These are phyloP conservation scores for Gymnopilus dilepis DNA, from an alignment of 768 basidiomycete genomes.

Conservation along the genomic window DNA sequence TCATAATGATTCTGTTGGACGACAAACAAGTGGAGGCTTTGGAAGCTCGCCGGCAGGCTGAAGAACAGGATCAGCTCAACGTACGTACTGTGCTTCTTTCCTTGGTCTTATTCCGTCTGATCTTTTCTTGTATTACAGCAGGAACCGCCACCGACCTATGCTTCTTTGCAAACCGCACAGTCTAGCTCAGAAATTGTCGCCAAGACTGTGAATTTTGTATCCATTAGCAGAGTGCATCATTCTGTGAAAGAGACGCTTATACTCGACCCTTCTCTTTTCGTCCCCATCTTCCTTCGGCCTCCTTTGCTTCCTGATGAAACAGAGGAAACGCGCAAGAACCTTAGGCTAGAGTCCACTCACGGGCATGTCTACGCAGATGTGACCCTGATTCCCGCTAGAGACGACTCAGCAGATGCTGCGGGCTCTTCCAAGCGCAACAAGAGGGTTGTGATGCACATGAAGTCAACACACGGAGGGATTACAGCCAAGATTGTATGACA, in stretches of 20 bases:
- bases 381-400: constrained; percentile 20
- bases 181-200: constrained; percentile 13
- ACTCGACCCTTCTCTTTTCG: constrained; percentile 35
- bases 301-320: constrained; percentile 31
- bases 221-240: constrained; percentile 31
- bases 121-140: constrained; percentile 15
- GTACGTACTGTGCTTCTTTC: neutral
- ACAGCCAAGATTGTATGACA: constrained; percentile 34
- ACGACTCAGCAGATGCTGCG: constrained; percentile 6
- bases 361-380: constrained; percentile 34
- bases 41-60: constrained; percentile 28
- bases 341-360: constrained; percentile 36
- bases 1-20: constrained; percentile 30
- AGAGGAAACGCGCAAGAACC: constrained; percentile 31
- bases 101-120: neutral
- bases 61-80: constrained; percentile 31
- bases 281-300: constrained; percentile 33
- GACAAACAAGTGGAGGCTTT: constrained; percentile 35
- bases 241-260: constrained; percentile 33
- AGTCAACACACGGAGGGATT: constrained; percentile 34
- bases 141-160: constrained; percentile 39
- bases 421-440: constrained; percentile 20
- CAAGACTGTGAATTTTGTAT: constrained; percentile 34
- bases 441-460: constrained; percentile 31
- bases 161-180: constrained; percentile 29